Base-by-base conservation (phyloP, 495 filamentous ascomycete species). In the Articulospora tetracladia region DNA sequence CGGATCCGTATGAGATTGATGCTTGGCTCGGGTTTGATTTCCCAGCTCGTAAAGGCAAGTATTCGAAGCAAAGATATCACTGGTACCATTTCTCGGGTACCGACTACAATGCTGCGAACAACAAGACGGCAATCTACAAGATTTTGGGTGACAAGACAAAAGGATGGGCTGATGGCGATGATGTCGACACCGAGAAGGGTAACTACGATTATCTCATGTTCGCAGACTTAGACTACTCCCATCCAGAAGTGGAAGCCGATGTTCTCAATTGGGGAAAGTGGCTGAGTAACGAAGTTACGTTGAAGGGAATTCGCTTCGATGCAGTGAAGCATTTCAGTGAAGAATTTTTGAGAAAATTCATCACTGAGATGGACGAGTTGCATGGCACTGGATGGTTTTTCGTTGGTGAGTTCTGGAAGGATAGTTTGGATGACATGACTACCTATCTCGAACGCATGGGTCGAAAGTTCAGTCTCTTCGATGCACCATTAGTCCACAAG, bases 181-280 rank as follows among this genome's bases (percentile, higher is more conserved):
- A 85, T 64, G 89, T 91, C 1, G 83, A 82, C 63, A 69, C 70
- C 4, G 83, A 88, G 68, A 81, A 86, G 62, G 88, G 88, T 7
- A 91, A 91, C 64, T 88, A 83, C 53, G 88, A 91, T 67, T 90
- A 86, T 62, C 75, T 91, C 53, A 84, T 86, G 81, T 85, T 82
- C 59, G 79, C 84, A 7, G 81, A 91, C 68, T 49, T 91, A 23
- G 86, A 91, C 69, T 86, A 87, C 66, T 71, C 76, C 8, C 83
- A 91, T 66, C 79, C 78, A 8, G 87, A 89, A 61, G 85, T 90
- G 4, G 69, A 75, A 53, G 65, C 77, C 4, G 88, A 92, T 63
- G 80, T 90, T 4, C 67, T 86, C 13, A 72, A 77, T 26, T 91
- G 88, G 88, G 86, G 82, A 0, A 69, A 76, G 11, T 92, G 88